Evolutionary conservation across 495 filamentous ascomycete genomes (phyloP).

Genomic region (Neurospora cerealis): DNA sequence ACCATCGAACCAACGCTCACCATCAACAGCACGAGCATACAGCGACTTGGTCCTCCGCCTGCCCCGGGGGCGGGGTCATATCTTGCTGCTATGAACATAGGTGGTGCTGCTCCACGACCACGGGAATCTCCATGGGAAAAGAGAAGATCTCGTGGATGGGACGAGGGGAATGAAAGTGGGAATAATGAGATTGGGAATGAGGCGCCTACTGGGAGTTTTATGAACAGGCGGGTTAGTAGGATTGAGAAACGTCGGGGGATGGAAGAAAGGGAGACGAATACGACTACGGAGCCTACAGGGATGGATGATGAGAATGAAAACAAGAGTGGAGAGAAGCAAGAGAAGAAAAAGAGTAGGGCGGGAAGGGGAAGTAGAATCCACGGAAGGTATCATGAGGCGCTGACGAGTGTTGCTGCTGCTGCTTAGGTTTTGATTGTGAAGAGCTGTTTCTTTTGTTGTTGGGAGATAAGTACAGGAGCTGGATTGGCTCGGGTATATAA

Average conservation of each 20-base stretch:
- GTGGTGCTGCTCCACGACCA: background rate
- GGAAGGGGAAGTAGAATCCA: background rate
- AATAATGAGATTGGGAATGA: no score
- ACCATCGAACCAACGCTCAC: background rate
- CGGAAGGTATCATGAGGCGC: background rate
- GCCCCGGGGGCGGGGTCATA: background rate
- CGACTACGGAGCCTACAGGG: background rate
- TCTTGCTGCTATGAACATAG: background rate
- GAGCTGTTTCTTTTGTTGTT: background rate
- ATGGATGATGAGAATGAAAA: background rate
- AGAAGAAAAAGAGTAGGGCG: background rate
- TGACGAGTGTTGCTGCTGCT: background rate
- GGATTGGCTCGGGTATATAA: background rate
- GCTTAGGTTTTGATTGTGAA: background rate
- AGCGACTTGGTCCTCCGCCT: background rate
- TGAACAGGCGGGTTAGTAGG: background rate
- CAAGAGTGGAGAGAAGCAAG: background rate
- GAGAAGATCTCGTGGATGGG: no score
- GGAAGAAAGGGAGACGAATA: background rate
- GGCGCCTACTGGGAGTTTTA: background rate
- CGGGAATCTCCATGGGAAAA: background rate
- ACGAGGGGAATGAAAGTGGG: no score
- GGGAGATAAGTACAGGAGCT: background rate
- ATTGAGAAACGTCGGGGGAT: background rate
- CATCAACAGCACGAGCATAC: background rate